A percentile compares a stretch with the other conserved stretches of the same genome.
Evolutionary conservation across 495 filamentous ascomycete genomes (phyloP).

Genomic region (Sordaria brevicollis): DNA sequence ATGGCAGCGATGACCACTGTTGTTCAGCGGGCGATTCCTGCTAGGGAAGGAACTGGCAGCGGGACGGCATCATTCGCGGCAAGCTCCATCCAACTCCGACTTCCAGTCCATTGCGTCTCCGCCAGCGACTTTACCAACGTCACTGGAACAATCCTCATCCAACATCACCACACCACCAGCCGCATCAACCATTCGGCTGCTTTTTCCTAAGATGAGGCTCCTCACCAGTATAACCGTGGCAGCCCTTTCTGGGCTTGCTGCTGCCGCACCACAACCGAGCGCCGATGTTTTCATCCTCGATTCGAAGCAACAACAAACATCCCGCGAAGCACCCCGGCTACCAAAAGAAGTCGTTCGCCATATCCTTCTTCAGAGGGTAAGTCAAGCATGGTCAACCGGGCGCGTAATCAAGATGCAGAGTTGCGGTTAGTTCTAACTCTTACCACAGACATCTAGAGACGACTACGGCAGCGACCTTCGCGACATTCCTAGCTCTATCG

Average conservation of each 20-base stretch:
- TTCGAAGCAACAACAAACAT: constrained; percentile 6
- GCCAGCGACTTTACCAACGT: neutral
- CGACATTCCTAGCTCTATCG: constrained; percentile 28
- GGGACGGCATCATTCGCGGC: neutral
- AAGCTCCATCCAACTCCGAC: neutral
- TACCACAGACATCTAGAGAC: constrained; percentile 27
- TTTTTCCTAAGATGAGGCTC: constrained; percentile 20
- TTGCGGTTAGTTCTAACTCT: constrained; percentile 16
- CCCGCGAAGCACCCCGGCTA: constrained; percentile 10
- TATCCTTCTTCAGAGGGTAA: constrained; percentile 24
- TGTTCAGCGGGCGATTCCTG: neutral
- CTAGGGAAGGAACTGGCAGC: neutral
- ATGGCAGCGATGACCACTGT: neutral
- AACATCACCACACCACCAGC: neutral
- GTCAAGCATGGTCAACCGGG: neutral
- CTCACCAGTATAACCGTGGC: constrained; percentile 13
- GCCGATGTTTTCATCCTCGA: constrained; percentile 22
- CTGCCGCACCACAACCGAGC: constrained; percentile 11
- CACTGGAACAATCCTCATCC: neutral
- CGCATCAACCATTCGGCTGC: neutral
- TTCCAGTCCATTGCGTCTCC: neutral
- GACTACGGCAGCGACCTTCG: constrained; percentile 26
- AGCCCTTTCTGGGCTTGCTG: constrained; percentile 18
- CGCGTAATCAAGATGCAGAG: constrained; percentile 14
- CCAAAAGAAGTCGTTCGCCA: constrained; percentile 26